These are phyloP conservation scores for Termitomyces titanicus DNA, from an alignment of 768 basidiomycete species.

Conservation along the genomic window DNA sequence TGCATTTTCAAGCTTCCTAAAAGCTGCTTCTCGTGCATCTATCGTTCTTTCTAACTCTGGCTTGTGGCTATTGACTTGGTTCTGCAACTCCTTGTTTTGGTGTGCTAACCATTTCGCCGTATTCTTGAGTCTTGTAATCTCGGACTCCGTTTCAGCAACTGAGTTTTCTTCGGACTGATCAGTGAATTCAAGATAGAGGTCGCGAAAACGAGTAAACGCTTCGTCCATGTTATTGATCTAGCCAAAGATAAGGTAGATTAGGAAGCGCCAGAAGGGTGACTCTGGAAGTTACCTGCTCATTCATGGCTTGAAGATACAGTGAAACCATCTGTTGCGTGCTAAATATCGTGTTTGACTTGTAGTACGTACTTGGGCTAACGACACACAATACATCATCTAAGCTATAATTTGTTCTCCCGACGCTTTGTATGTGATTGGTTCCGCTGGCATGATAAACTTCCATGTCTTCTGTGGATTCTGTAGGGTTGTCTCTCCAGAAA, in stretches of 20 bases:
- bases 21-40: slow-evolving; percentile 27
- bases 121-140: slow-evolving; percentile 20
- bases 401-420: neutral
- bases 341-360: neutral
- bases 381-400: neutral
- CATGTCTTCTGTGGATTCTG: neutral
- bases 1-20: slow-evolving; percentile 31
- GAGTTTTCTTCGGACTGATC: slow-evolving; percentile 18
- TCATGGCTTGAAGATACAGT: slow-evolving; percentile 16
- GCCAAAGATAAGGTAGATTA: neutral
- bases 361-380: neutral
- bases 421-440: slow-evolving; percentile 19
- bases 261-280: neutral
- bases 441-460: neutral
- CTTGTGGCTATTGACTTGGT: slow-evolving; percentile 18
- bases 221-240: slow-evolving; percentile 13
- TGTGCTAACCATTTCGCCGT: slow-evolving; percentile 23
- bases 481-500: neutral
- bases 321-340: slow-evolving; percentile 6
- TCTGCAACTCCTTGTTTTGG: slow-evolving; percentile 32
- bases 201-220: slow-evolving; percentile 12
- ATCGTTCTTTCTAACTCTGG: slow-evolving; percentile 30
- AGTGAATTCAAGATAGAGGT: slow-evolving; percentile 10
- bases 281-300: slow-evolving; percentile 23
- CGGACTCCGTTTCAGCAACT: slow-evolving; percentile 34